These are phyloP conservation scores for Diophrys appendiculata DNA, from an alignment of 73 alveolate genomes.

Conservation along the genomic window DNA sequence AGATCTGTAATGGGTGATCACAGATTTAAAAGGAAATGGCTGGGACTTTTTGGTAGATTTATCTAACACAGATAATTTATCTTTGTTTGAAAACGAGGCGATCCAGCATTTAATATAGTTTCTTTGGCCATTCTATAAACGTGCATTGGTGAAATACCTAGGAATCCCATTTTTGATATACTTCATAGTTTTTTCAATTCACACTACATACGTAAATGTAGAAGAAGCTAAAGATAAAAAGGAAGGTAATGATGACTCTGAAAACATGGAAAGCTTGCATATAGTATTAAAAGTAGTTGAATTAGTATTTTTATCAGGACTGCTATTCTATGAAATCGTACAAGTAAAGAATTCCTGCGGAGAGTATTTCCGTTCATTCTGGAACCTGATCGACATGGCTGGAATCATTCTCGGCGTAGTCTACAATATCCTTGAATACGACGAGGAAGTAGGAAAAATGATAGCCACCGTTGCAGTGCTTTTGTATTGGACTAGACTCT, in stretches of 20 bases:
- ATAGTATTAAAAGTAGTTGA: no score
- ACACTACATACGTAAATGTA: slow-evolving; percentile 8
- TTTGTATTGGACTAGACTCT: not conserved
- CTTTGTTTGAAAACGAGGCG: not conserved
- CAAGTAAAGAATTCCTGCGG: slow-evolving; percentile 7
- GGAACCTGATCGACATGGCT: slow-evolving; percentile 29
- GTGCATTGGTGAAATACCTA: not conserved
- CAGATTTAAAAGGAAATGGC: slow-evolving; percentile 1
- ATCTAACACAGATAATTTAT: slow-evolving; percentile 11
- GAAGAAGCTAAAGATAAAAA: not conserved
- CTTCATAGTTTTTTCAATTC: slow-evolving; percentile 1
- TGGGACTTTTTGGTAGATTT: slow-evolving; percentile 18
- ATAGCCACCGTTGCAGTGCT: slow-evolving; percentile 10
- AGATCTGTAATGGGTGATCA: slow-evolving; percentile 25
- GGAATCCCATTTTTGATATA: slow-evolving; percentile 18
- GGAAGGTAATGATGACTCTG: no score
- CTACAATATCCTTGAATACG: not conserved
- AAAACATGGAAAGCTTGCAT: not conserved
- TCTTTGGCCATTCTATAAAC: slow-evolving; percentile 17
- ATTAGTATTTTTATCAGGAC: not conserved
- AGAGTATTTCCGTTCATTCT: slow-evolving; percentile 22
- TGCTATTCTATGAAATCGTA: slow-evolving; percentile 8
- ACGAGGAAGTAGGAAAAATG: not conserved
- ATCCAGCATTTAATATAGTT: slow-evolving; percentile 15
- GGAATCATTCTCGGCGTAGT: not conserved